phyloP scores from a whole-genome alignment of 2,329 filamentous ascomycete genomes.

The Pseudogymnoascus sp. region DNA sequence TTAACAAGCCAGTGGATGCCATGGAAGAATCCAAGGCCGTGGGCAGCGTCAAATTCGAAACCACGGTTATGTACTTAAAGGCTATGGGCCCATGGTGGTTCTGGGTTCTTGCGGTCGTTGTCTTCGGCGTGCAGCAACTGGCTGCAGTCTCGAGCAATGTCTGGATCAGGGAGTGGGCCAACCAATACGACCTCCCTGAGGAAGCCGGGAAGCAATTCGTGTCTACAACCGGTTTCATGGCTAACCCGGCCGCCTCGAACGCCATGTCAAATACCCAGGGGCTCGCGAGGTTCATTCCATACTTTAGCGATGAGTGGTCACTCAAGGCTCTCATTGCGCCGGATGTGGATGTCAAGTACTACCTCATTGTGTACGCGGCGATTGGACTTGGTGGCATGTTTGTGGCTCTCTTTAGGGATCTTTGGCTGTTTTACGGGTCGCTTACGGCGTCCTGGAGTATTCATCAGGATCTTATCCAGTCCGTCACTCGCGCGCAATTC shows the following conservation, averaged over 20 bases:
- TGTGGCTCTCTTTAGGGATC: conserved; percentile 75
- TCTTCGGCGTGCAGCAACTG: conserved; percentile 77
- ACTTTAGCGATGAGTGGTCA: conserved; percentile 26
- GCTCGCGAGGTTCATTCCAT: conserved; percentile 24
- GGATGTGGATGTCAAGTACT: conserved; percentile 76
- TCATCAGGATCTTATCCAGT: conserved; percentile 67
- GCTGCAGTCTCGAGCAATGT: conserved; percentile 81
- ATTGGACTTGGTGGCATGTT: conserved; percentile 71
- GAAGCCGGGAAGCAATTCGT: conserved; percentile 10
- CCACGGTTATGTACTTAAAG: conserved; percentile 75
- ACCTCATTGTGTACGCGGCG: conserved; percentile 71
- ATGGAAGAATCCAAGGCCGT: conserved; percentile 72
- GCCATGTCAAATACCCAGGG: conserved; percentile 18
- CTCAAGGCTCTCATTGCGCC: conserved; percentile 23
- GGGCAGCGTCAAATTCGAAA: conserved; percentile 80
- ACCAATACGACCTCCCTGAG: conserved; percentile 61
- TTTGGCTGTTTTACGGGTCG: conserved; percentile 87
- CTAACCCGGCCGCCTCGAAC: conserved; percentile 23
- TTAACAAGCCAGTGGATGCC: conserved; percentile 34
- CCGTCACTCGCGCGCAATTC: conserved; percentile 84
- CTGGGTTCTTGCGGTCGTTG: conserved; percentile 67
- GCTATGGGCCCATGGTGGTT: conserved; percentile 98
- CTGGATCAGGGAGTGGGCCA: conserved; percentile 94
- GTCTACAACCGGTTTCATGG: conserved; percentile 19
- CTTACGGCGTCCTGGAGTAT: conserved; percentile 79